Conservation (phyloP, 495 filamentous ascomycete species). For the Niebla homalea region DNA sequence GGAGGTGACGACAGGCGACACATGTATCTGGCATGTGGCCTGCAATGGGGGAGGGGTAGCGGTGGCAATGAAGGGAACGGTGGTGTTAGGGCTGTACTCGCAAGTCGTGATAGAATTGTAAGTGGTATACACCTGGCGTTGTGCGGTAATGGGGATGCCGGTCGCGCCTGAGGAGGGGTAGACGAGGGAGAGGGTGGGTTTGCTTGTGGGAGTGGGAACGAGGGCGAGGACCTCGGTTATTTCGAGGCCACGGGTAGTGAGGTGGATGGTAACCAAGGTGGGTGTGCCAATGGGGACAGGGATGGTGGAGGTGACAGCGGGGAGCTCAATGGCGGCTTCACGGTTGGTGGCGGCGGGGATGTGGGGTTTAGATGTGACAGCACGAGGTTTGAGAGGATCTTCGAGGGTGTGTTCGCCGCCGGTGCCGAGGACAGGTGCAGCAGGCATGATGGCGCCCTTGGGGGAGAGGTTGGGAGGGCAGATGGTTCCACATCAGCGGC, state of each 20-base stretch:
- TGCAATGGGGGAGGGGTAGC: not conserved
- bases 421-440: not conserved
- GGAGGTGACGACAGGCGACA: constrained; percentile 1
- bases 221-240: no score
- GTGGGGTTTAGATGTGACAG: not conserved
- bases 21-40: not conserved
- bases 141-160: not conserved
- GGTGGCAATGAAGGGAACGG: not conserved
- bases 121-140: not conserved
- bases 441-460: not conserved
- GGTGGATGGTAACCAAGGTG: not conserved
- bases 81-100: not conserved
- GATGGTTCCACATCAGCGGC: no score
- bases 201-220: not conserved
- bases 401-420: not conserved
- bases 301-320: not conserved
- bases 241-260: no score
- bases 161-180: not conserved
- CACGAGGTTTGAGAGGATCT: not conserved
- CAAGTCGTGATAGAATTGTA: not conserved
- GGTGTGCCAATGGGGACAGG: not conserved
- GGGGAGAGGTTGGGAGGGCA: not conserved
- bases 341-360: not conserved
- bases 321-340: not conserved
- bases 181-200: not conserved